phyloP scores from a whole-genome alignment of 225 moss, liverwort and hornwort species.

The Rhytidiadelphus loreus region DNA sequence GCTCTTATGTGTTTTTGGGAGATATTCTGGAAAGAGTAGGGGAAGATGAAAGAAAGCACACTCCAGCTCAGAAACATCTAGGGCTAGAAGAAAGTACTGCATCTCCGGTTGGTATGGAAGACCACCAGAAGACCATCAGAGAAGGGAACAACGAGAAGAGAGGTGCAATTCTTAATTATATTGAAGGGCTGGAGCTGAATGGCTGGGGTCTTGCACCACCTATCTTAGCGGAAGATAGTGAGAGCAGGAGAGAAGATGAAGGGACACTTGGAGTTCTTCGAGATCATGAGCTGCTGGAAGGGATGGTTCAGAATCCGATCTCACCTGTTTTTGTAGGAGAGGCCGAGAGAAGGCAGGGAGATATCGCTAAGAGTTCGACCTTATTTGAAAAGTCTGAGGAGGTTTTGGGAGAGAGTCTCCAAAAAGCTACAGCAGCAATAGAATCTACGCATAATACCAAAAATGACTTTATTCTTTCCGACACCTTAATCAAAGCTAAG shows the following conservation, averaged over 20 bases:
- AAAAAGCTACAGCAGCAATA: background rate
- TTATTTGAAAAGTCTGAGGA: background rate
- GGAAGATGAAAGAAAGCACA: background rate
- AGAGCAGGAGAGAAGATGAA: slow-evolving; percentile 1
- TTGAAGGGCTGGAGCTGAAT: background rate
- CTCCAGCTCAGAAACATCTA: background rate
- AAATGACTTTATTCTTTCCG: background rate
- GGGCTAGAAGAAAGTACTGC: background rate
- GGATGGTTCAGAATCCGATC: background rate
- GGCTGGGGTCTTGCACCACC: background rate
- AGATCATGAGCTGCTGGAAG: background rate
- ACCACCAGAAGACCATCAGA: background rate
- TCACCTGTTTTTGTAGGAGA: background rate
- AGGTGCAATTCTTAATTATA: background rate
- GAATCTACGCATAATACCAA: background rate
- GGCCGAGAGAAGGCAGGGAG: background rate
- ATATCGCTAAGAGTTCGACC: background rate
- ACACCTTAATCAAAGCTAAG: background rate
- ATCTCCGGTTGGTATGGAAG: background rate
- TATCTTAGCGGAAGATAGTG: background rate
- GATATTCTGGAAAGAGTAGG: background rate
- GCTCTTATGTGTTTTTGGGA: background rate
- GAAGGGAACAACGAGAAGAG: background rate
- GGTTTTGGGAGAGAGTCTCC: background rate
- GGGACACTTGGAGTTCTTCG: background rate